Evolutionary conservation across 495 filamentous ascomycete genomes (phyloP).

Genomic region (Daldinia decipiens): DNA sequence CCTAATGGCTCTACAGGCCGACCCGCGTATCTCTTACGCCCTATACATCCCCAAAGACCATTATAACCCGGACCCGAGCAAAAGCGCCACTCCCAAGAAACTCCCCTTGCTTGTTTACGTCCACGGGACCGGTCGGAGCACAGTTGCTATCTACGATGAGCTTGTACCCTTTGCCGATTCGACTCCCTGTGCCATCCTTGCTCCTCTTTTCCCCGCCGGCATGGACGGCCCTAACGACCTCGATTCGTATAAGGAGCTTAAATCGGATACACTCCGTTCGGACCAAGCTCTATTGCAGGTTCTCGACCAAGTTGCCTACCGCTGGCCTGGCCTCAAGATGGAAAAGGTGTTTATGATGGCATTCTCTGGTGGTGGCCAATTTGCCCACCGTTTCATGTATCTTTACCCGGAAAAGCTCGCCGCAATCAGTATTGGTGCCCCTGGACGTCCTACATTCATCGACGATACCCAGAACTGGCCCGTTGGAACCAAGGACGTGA

Average conservation of each 20-base stretch:
- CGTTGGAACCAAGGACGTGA: conserved; percentile 30
- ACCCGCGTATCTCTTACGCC: conserved; percentile 38
- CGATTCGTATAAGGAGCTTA: conserved; percentile 36
- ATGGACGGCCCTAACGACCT: conserved; percentile 34
- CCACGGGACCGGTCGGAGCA: conserved; percentile 31
- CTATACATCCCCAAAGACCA: conserved; percentile 38
- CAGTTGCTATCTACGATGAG: conserved; percentile 18
- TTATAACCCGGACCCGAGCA: conserved; percentile 29
- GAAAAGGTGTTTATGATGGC: conserved; percentile 43
- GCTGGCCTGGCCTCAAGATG: conserved; percentile 39
- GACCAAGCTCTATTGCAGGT: conserved; percentile 30
- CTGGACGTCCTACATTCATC: conserved; percentile 34
- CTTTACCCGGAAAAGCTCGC: conserved; percentile 38
- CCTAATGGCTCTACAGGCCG: conserved; percentile 31
- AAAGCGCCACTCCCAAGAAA: conserved; percentile 4
- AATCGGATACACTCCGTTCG: conserved; percentile 22
- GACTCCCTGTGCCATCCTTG: conserved; percentile 30
- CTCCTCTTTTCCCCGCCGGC: conserved; percentile 38
- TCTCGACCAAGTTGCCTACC: conserved; percentile 37
- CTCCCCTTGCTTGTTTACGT: conserved; percentile 37
- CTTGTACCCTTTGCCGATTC: conserved; percentile 32
- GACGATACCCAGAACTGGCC: conserved; percentile 37
- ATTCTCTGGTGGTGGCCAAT: conserved; percentile 46
- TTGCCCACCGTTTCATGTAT: conserved; percentile 44
- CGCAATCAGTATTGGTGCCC: conserved; percentile 39